phyloP scores from a whole-genome alignment of 1,139 yeast species.

The Dujonia santamariae region DNA sequence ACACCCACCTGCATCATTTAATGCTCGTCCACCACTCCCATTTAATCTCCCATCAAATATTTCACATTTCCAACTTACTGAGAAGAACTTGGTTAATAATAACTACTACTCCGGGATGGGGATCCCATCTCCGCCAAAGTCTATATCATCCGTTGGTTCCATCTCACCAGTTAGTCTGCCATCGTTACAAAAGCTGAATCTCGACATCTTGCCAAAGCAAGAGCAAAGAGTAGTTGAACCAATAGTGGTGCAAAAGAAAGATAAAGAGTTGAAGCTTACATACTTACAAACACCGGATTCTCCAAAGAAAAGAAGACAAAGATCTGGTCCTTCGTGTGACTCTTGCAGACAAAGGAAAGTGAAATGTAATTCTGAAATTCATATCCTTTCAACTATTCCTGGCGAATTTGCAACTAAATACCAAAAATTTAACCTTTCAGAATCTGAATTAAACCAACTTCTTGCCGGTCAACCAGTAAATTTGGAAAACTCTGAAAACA shows the following conservation, averaged over 20 bases:
- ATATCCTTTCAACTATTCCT: conserved; percentile 10
- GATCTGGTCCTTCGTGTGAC: conserved; percentile 77
- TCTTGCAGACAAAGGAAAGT: conserved; percentile 69
- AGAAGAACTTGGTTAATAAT: conserved; percentile 6
- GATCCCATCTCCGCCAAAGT: conserved; percentile 9
- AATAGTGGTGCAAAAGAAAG: no score
- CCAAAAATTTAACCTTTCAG: conserved; percentile 4
- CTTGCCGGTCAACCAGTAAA: conserved; percentile 4
- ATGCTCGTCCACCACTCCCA: not conserved
- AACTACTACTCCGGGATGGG: conserved; percentile 9
- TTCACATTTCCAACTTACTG: conserved; percentile 5
- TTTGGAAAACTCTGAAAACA: conserved; percentile 1
- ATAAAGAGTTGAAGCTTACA: no score
- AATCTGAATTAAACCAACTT: conserved; percentile 1
- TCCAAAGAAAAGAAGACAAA: conserved; percentile 47
- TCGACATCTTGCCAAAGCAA: conserved; percentile 6
- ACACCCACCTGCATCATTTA: conserved; percentile 5
- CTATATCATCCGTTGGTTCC: conserved; percentile 7
- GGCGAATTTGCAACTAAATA: conserved; percentile 1
- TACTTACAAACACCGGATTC: no score
- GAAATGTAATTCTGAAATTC: conserved; percentile 68
- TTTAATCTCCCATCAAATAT: not conserved
- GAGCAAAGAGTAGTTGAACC: conserved; percentile 4
- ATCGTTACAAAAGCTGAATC: conserved; percentile 4
- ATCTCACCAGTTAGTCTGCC: conserved; percentile 9